These are phyloP conservation scores for Fraxinus xanthoxyloides DNA, from an alignment of 305 asterid species.

Conservation along the genomic window DNA sequence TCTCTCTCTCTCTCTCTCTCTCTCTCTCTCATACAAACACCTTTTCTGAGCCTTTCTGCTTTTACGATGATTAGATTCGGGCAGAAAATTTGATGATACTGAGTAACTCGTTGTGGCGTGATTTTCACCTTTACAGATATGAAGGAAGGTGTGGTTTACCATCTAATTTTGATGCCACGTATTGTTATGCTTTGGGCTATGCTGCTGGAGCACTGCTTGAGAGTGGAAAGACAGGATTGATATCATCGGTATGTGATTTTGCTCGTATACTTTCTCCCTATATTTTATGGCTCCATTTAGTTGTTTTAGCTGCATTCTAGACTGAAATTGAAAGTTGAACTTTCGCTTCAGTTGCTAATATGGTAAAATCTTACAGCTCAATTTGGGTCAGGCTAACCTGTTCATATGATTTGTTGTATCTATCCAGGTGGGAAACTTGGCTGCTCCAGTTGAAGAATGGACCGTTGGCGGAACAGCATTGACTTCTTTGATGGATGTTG, in stretches of 20 bases:
- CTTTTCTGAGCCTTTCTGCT: constrained; percentile 2
- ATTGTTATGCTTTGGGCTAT: constrained; percentile 91
- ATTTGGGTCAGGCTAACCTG: not conserved
- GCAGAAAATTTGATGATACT: constrained; percentile 6
- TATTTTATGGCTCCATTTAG: not conserved
- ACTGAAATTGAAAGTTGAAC: not conserved
- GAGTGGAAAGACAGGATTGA: constrained; percentile 87
- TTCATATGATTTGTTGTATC: not conserved
- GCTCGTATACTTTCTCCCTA: not conserved
- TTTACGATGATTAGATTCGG: not conserved
- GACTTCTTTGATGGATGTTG: constrained; percentile 94
- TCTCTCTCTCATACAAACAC: not conserved
- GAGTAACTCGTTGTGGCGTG: constrained; percentile 13
- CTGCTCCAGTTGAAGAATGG: constrained; percentile 91
- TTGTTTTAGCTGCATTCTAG: not conserved
- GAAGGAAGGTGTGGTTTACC: constrained; percentile 98
- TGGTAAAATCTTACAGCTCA: not conserved
- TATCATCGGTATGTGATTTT: constrained; percentile 69
- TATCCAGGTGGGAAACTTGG: constrained; percentile 66
- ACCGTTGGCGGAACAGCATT: constrained; percentile 93
- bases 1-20: not conserved
- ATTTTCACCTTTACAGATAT: constrained; percentile 45
- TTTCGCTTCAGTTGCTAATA: not conserved
- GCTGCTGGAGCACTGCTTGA: constrained; percentile 89
- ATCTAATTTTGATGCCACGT: constrained; percentile 85